These are phyloP conservation scores for Durotheca rogersii DNA, from an alignment of 495 filamentous ascomycete species.

Conservation along the genomic window DNA sequence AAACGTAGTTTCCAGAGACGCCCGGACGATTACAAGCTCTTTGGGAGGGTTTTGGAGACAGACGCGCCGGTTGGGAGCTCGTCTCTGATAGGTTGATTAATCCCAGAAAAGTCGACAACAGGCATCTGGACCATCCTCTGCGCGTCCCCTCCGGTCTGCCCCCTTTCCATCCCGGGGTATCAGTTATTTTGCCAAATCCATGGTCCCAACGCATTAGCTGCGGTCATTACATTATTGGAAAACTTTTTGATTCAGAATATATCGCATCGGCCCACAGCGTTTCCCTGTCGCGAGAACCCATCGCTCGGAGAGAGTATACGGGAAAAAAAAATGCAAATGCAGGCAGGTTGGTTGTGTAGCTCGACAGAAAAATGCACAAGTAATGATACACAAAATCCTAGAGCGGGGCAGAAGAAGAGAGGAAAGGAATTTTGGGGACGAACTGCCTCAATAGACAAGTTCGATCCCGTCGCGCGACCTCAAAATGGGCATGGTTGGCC, in stretches of 20 bases:
- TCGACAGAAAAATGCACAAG: constrained; percentile 14
- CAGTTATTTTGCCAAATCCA: constrained; percentile 38
- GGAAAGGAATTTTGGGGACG: no score
- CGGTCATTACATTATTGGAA: constrained; percentile 37
- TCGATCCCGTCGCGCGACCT: no score
- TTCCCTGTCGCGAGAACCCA: not conserved
- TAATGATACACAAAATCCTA: constrained; percentile 27
- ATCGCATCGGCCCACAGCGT: constrained; percentile 6
- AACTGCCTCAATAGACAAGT: no score
- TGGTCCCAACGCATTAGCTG: constrained; percentile 24
- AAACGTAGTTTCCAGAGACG: constrained; percentile 18
- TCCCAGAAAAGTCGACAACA: constrained; percentile 21
- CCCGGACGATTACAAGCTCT: constrained; percentile 17
- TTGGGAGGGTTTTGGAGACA: constrained; percentile 17
- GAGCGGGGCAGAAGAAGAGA: no score
- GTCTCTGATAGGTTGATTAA: constrained; percentile 13
- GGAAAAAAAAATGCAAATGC: constrained; percentile 28
- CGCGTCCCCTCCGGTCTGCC: constrained; percentile 7
- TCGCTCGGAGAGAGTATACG: constrained; percentile 3
- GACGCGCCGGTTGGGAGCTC: constrained; percentile 7
- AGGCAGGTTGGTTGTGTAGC: constrained; percentile 11
- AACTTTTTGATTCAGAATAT: constrained; percentile 9
- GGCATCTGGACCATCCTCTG: constrained; percentile 10
- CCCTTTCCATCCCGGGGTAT: constrained; percentile 38
- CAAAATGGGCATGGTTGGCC: no score